Conservation (phyloP, 805 yeast genomes). For the Pichia californica region DNA sequence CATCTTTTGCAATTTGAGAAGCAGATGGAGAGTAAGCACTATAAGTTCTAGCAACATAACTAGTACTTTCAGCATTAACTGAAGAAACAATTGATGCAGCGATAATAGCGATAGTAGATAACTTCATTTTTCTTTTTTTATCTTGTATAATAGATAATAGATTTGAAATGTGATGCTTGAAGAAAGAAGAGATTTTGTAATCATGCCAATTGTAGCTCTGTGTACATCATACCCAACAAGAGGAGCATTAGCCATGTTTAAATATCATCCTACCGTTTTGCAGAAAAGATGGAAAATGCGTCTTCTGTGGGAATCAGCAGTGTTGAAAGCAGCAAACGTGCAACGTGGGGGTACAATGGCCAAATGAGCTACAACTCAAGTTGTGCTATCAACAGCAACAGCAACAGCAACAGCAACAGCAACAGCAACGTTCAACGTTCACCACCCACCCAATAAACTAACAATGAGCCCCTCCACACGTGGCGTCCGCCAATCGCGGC, state of each 20-base stretch:
- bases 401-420: too few relatives aligned
- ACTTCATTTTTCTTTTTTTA: slow-evolving; percentile 2
- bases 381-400: too few relatives aligned
- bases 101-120: slow-evolving; percentile 6
- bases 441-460: background rate
- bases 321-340: background rate
- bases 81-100: slow-evolving; percentile 6
- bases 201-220: too few relatives aligned
- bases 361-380: too few relatives aligned
- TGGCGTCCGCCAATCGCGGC: background rate
- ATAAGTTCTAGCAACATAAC: slow-evolving; percentile 20
- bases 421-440: too few relatives aligned
- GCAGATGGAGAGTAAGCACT: slow-evolving; percentile 28
- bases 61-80: slow-evolving; percentile 3
- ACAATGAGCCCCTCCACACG: background rate
- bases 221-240: too few relatives aligned
- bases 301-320: too few relatives aligned
- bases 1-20: slow-evolving; percentile 28
- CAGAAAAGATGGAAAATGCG: too few relatives aligned
- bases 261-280: too few relatives aligned
- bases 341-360: background rate
- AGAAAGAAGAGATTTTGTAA: background rate
- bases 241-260: too few relatives aligned
- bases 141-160: background rate
- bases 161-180: background rate